phyloP scores from a whole-genome alignment of 768 basidiomycete genomes.

The Pulveroboletus sp. region DNA sequence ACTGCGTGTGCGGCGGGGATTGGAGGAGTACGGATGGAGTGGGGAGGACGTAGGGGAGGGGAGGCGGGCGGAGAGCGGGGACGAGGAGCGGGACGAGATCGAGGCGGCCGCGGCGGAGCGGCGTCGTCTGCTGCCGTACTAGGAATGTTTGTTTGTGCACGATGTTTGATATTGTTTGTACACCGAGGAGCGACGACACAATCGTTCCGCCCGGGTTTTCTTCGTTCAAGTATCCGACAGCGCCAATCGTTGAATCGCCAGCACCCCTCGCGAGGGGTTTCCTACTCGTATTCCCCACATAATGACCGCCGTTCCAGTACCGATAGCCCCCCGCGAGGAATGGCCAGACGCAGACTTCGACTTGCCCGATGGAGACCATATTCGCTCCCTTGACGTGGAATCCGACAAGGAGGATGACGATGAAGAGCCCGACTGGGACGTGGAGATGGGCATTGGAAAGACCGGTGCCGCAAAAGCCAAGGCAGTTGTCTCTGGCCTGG shows the following conservation, averaged over 20 bases:
- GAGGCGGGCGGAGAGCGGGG: slow-evolving; percentile 23
- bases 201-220: slow-evolving; percentile 34
- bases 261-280: slow-evolving; percentile 20
- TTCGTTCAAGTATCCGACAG: slow-evolving; percentile 18
- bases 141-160: slow-evolving; percentile 16
- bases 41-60: slow-evolving; percentile 8
- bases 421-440: slow-evolving; percentile 76
- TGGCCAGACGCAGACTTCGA: slow-evolving; percentile 89
- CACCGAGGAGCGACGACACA: slow-evolving; percentile 40
- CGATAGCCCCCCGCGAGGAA: slow-evolving; percentile 62
- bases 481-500: slow-evolving; percentile 36
- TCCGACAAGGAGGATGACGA: slow-evolving; percentile 64
- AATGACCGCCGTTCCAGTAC: slow-evolving; percentile 63
- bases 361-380: slow-evolving; percentile 67
- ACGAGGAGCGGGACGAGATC: slow-evolving; percentile 53
- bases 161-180: slow-evolving; percentile 21
- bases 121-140: not conserved
- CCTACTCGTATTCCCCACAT: slow-evolving; percentile 21
- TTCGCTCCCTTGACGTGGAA: slow-evolving; percentile 54
- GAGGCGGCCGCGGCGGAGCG: not conserved
- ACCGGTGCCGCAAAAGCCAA: slow-evolving; percentile 50
- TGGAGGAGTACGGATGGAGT: slow-evolving; percentile 49
- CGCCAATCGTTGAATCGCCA: slow-evolving; percentile 12
- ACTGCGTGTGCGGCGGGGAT: slow-evolving; percentile 54
- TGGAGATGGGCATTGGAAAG: slow-evolving; percentile 65